Conservation (phyloP, 2,329 filamentous ascomycete genomes). For the Alternaria tenuissima region DNA sequence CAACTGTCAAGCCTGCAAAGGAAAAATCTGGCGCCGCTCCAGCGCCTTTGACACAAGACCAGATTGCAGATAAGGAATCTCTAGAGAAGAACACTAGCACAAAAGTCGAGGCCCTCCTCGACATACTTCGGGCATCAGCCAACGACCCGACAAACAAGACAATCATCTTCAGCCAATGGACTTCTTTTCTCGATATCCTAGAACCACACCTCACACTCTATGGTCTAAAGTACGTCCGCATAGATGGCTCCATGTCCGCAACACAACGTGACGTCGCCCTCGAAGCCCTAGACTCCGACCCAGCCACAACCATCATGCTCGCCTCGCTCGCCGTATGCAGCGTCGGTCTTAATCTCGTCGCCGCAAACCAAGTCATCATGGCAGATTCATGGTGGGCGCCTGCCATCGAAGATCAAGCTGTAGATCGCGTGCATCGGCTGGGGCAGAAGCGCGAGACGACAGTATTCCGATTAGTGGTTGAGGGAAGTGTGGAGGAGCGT, state of each 20-base stretch:
- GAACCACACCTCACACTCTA: constrained; percentile 70
- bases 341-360: constrained; percentile 85
- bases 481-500: constrained; percentile 80
- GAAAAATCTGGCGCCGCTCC: constrained; percentile 51
- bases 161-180: constrained; percentile 81
- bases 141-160: constrained; percentile 70
- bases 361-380: constrained; percentile 85
- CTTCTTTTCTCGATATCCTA: constrained; percentile 75
- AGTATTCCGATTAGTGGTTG: constrained; percentile 83
- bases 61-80: constrained; percentile 65
- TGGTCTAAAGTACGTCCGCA: constrained; percentile 71
- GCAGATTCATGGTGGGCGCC: constrained; percentile 90
- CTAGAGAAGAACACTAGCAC: constrained; percentile 66
- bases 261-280: constrained; percentile 76
- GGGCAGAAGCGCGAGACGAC: constrained; percentile 82
- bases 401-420: constrained; percentile 89
- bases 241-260: constrained; percentile 82
- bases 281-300: constrained; percentile 70
- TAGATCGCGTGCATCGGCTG: constrained; percentile 86
- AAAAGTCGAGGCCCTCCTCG: constrained; percentile 81
- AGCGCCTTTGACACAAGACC: constrained; percentile 30
- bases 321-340: constrained; percentile 83
- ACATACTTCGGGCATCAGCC: constrained; percentile 75
- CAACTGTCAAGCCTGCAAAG: constrained; percentile 72
- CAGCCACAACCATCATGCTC: constrained; percentile 76